Evolutionary conservation across 2,329 filamentous ascomycete genomes (phyloP), one percentile per base, ranked within the genome.

Genomic region (Aureobasidium sp.): DNA sequence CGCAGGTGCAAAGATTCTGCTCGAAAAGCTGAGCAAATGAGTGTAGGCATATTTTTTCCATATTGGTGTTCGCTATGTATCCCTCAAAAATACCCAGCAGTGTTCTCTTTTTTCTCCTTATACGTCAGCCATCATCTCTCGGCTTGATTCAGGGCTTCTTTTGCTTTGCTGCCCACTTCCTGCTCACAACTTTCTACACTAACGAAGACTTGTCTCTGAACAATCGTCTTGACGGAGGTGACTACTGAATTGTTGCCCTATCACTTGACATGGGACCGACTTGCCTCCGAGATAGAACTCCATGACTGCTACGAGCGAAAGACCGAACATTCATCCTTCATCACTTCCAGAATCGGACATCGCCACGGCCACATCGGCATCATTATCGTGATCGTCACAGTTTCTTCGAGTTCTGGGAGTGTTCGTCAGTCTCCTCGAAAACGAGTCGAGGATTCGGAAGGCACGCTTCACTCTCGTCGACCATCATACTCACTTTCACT

Each of bases 1-100:
- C 70, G 77, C 77, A 11, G 79, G 79, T 9, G 75, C 78, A 44
- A 77, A 71, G 68, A 75, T 80, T 27, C 64, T 81, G 67, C 67
- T 81, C 45, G 73, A 76, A 68, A 78, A 72, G 68, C 37, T 73
- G n/a, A 39, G 41, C 29, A 56, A 56, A 52, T 55, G 17, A 45
- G 39, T 45, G 41, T 57, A 45, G 27, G 53, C 36, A 34, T 29
- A 25, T 17, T 39, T 12, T 55, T 55, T 37, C 20, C 20, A 37
- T 56, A 39, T 37, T 39, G 45, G 34, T 39, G 31, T 39, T 48
- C 20, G 49, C 49, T 57, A 57, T 47, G 53, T 57, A 57, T 27
- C 41, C 17, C 41, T 39, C 41, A 48, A 58, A 48, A 48, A 59
- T 59, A 59, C 55, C 55, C 55, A 48, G 42, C 42, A 48, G n/a